Evolutionary conservation across 768 basidiomycete species (phyloP).

Genomic region (Suillus bovinus): DNA sequence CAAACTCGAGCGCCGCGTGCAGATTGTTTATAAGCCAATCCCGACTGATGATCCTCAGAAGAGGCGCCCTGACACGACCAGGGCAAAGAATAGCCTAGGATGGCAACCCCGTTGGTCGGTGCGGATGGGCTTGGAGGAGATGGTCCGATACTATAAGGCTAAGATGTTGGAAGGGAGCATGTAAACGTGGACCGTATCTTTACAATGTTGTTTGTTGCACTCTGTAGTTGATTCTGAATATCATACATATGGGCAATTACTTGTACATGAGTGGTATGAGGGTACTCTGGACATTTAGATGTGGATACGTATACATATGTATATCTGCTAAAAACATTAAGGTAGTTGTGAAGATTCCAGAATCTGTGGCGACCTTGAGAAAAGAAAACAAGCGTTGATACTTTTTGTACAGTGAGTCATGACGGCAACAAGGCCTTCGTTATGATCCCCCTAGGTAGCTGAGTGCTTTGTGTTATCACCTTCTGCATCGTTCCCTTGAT

Average conservation of each 20-base stretch:
- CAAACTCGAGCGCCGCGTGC: constrained; percentile 47
- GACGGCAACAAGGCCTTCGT: constrained; percentile 16
- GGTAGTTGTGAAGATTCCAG: not conserved
- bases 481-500: constrained; percentile 58
- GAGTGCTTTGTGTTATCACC: constrained; percentile 37
- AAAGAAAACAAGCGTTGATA: constrained; percentile 17
- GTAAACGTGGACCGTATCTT: constrained; percentile 30
- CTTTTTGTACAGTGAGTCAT: constrained; percentile 9
- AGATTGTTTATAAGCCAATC: constrained; percentile 78
- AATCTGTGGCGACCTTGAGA: not conserved
- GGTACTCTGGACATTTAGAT: constrained; percentile 11
- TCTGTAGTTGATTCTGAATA: not conserved
- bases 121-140: constrained; percentile 91
- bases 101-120: constrained; percentile 97
- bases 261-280: constrained; percentile 20
- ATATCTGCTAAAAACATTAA: constrained; percentile 1
- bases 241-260: constrained; percentile 7
- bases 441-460: constrained; percentile 16
- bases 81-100: constrained; percentile 77
- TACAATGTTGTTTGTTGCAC: not conserved
- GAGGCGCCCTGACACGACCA: constrained; percentile 88
- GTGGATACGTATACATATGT: constrained; percentile 17
- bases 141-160: constrained; percentile 90
- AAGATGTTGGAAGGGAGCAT: constrained; percentile 86
- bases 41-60: constrained; percentile 95